phyloP scores from a whole-genome alignment of 2,329 filamentous ascomycete species.

The Domatiomyces globalis region DNA sequence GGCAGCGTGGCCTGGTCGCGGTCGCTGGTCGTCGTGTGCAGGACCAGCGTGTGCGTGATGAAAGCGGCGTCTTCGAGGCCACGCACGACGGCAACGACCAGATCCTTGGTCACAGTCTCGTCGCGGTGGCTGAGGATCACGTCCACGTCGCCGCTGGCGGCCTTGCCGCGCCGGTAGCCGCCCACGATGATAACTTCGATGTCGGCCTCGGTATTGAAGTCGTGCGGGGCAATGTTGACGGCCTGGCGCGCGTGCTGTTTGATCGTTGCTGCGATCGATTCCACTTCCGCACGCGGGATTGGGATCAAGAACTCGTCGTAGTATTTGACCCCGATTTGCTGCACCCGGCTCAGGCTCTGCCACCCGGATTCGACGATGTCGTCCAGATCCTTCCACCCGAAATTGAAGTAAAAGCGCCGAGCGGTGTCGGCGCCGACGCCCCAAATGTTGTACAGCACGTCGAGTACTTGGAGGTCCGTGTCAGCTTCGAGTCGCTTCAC shows the following conservation, averaged over 20 bases:
- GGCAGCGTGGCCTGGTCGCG: constrained; percentile 54
- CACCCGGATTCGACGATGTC: constrained; percentile 77
- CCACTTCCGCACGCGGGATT: constrained; percentile 61
- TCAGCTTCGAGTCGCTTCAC: constrained; percentile 51
- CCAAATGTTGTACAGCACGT: constrained; percentile 72
- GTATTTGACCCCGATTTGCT: constrained; percentile 89
- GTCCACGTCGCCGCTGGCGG: constrained; percentile 66
- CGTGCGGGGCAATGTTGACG: constrained; percentile 9
- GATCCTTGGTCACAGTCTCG: constrained; percentile 49
- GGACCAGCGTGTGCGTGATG: constrained; percentile 67
- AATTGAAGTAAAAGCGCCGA: constrained; percentile 61
- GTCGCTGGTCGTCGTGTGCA: constrained; percentile 56
- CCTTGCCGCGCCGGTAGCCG: constrained; percentile 67
- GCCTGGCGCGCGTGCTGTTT: constrained; percentile 43
- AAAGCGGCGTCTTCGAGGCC: constrained; percentile 53
- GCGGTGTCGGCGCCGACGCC: constrained; percentile 78
- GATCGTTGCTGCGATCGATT: constrained; percentile 51
- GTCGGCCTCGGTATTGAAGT: constrained; percentile 25
- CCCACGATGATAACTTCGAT: constrained; percentile 57
- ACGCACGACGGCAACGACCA: constrained; percentile 58
- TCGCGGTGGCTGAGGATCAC: constrained; percentile 69
- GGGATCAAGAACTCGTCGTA: constrained; percentile 68
- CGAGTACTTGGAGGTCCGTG: constrained; percentile 48
- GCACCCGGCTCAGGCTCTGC: constrained; percentile 57
- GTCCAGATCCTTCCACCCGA: constrained; percentile 68